Base-by-base conservation (phyloP, 306 rosid species). In the Herpetospermum pedunculosum region DNA sequence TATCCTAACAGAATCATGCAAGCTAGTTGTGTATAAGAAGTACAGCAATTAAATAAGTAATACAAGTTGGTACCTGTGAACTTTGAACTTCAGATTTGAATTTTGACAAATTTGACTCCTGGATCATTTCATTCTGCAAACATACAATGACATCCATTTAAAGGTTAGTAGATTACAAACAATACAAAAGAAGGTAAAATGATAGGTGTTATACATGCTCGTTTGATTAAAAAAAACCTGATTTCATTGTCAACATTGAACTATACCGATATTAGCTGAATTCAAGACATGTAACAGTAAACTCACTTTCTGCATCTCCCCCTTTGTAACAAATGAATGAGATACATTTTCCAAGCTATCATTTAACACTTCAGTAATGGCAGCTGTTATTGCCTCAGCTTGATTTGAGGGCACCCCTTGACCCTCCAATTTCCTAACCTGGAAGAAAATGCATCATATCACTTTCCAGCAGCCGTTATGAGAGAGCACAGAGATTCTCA, bases 21-120 rank as follows among this genome's bases (percentile, higher is more conserved):
- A 44, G 16, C 73, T 1, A 69, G 26, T 15, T 46, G 38, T 43
- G 26, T 41, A 44, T 47, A 70, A 68, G 14, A 23, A 69, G 55
- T 62, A 40, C 4, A 25, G 13, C 49, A 55, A 16, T 29, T 19
- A 10, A 28, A 63, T 7, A 32, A 52, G 53, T 18, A 5, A 72
- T 16, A 73, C 62, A 35, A 14, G 70, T 46, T 3, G 37, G 44
- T 90, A 92, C 98, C 97, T 90, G 98, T 30, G 97, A 87, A 65
- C 92, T 90, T 83, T 92, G 97, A 67, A 92, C 92, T 85, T 92
- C 96, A 1, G 97, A 83, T 87, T 92, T 88, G 83, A 92, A 92
- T 75, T 92, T 90, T 74, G 98, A 90, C 63, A 92, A 68, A 73
- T 84, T 92, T 77, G 89, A 40, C 47, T 92, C 98, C 83, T 92